Conservation (phyloP, 768 basidiomycete genomes). For the Sporobolomyces roseus region DNA sequence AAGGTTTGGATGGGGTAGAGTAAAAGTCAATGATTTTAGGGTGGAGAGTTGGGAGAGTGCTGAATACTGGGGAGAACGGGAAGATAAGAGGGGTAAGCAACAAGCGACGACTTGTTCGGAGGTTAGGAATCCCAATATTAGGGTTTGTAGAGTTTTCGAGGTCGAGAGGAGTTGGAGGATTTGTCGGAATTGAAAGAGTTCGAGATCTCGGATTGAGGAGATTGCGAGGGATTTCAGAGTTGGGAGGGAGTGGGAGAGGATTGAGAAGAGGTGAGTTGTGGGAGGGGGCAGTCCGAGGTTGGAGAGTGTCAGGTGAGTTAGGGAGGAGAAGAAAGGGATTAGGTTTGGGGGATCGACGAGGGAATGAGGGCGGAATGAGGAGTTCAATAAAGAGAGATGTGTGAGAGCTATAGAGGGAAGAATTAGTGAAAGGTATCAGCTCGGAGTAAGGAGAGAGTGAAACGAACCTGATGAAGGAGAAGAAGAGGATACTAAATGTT, state of each 20-base stretch:
- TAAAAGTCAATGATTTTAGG: slow-evolving; percentile 16
- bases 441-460: not conserved
- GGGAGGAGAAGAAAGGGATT: slow-evolving; percentile 1
- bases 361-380: slow-evolving; percentile 30
- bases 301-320: slow-evolving; percentile 27
- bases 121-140: slow-evolving; percentile 29
- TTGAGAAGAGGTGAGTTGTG: slow-evolving; percentile 22
- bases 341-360: slow-evolving; percentile 22
- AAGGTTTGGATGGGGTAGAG: slow-evolving; percentile 5
- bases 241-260: not conserved
- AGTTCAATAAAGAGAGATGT: slow-evolving; percentile 21
- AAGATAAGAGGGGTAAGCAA: not conserved
- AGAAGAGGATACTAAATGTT: slow-evolving; percentile 24
- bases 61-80: not conserved
- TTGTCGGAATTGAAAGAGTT: not conserved
- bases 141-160: not conserved
- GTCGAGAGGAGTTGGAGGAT: not conserved
- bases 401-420: slow-evolving; percentile 5
- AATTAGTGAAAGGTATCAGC: not conserved
- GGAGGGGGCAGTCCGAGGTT: slow-evolving; percentile 35
- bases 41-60: slow-evolving; percentile 10
- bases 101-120: slow-evolving; percentile 17
- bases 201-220: slow-evolving; percentile 28
- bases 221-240: slow-evolving; percentile 26
- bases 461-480: not conserved